phyloP scores from a whole-genome alignment of 768 basidiomycete genomes.

The Calvatia gigantea region DNA sequence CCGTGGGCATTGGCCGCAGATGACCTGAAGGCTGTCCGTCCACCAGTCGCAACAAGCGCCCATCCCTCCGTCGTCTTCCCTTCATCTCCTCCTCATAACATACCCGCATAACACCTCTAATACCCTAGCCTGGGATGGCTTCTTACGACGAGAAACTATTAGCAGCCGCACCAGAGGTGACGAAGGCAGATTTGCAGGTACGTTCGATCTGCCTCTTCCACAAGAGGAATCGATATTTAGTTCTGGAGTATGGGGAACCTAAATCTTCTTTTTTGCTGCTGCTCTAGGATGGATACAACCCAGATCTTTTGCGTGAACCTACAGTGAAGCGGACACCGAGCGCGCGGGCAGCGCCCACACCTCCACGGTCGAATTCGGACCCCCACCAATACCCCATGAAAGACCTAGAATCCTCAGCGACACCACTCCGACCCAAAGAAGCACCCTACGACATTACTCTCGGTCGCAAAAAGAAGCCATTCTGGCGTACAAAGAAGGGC shows the following conservation, averaged over 20 bases:
- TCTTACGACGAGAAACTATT: constrained; percentile 5
- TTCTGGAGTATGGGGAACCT: too few species aligned
- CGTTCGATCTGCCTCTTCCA: not conserved
- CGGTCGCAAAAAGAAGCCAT: constrained; percentile 11
- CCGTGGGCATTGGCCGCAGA: not conserved
- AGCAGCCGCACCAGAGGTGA: constrained; percentile 5
- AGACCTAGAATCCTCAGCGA: constrained; percentile 5
- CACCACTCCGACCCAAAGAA: constrained; percentile 16
- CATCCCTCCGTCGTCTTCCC: not conserved
- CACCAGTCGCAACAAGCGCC: not conserved
- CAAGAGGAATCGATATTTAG: too few species aligned
- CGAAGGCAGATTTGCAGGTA: constrained; percentile 10
- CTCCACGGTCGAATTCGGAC: constrained; percentile 16
- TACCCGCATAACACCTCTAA: not conserved
- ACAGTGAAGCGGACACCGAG: not conserved
- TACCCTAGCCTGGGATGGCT: not conserved
- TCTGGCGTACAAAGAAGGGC: constrained; percentile 47
- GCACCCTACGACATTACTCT: constrained; percentile 36
- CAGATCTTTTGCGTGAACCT: constrained; percentile 21
- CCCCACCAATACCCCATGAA: not conserved
- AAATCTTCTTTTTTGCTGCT: not conserved
- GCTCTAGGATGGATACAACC: constrained; percentile 24
- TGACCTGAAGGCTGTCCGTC: not conserved
- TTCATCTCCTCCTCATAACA: not conserved
- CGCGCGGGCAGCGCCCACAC: constrained; percentile 8